Evolutionary conservation across 139 green algal genomes (phyloP), one percentile per base, ranked within the genome.

Genomic region (Chlorella vulgaris): DNA sequence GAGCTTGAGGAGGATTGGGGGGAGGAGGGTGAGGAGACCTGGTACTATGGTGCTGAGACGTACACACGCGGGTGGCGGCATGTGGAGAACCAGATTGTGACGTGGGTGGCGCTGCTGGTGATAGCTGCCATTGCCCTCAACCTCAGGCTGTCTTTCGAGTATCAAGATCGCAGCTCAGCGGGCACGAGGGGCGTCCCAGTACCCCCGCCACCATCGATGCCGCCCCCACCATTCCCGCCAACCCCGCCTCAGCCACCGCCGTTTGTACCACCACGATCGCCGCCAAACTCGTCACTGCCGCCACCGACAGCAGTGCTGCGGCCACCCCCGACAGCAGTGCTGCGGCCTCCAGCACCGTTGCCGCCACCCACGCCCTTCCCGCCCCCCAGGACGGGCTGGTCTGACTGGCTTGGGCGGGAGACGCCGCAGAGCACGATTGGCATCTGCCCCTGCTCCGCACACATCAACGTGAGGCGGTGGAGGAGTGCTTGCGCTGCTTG

Each of bases 61-160:
- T n/a, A 33, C 33, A 26, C 35, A 1, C 74, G 58, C 18, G 74
- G 74, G 33, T 70, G 28, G 38, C 74, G 58, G 28, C 55, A 70
- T 55, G 66, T 29, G 2, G 74, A 80, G 39, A 70, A 70, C 58
- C 74, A 71, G 55, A 13, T 80, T 22, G 22, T 55, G 15, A 15
- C 47, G 18, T 80, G 74, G 74, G 58, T 80, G 55, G 38, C 35
- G 7, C 35, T 58, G 24, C 26, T 71, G n/a, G 26, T 70, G 4
- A 39, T 80, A 28, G 74, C 39, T 0, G 58, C 74, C 18, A n/a
- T 80, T 2, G 58, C 35, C 38, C 66, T 80, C 74, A 80, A 80
- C 74, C 43, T 80, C n/a, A 33, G 13, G 33, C 31, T 22, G 7
- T 50, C 33, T 47, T 29, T 43, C 3, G 36, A 68, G 61, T 8